Evolutionary conservation across 441 rosid genomes (phyloP).

Genomic region (Gossypium laxum): DNA sequence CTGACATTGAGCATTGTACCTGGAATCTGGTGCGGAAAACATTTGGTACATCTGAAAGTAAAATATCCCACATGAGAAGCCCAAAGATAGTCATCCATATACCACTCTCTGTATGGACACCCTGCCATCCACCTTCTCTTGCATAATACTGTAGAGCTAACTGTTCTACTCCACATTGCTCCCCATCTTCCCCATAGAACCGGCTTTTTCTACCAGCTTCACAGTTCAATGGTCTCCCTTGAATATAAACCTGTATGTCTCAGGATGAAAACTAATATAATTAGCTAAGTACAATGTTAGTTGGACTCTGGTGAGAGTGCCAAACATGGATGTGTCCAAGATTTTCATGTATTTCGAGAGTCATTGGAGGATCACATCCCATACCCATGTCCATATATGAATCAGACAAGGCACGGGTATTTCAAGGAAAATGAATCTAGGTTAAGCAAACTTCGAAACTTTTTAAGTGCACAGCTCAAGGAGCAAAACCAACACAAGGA

Average conservation of each 20-base stretch:
- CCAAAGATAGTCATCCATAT: constrained; percentile 84
- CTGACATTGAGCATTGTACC: constrained; percentile 29
- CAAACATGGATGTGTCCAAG: background rate
- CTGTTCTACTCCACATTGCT: constrained; percentile 88
- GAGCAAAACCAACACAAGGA: constrained; percentile 3
- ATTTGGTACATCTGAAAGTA: constrained; percentile 59
- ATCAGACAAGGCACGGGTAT: background rate
- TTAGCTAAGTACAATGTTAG: background rate
- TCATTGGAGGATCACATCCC: background rate
- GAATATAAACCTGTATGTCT: constrained; percentile 49
- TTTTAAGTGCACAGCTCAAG: constrained; percentile 4
- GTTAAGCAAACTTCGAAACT: background rate
- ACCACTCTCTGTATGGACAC: constrained; percentile 79
- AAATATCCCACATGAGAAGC: constrained; percentile 81
- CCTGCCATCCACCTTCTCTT: constrained; percentile 73
- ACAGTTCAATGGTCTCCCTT: constrained; percentile 77
- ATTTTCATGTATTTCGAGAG: background rate
- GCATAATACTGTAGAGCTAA: constrained; percentile 83
- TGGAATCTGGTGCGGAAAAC: constrained; percentile 74
- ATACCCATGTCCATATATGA: background rate
- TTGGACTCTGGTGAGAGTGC: background rate
- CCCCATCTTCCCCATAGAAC: constrained; percentile 81
- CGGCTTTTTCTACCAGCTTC: constrained; percentile 66
- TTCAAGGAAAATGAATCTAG: background rate
- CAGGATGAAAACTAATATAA: background rate